Base-by-base conservation (phyloP, 352 stramenopile genomes). In the Plasmopara viticola region DNA sequence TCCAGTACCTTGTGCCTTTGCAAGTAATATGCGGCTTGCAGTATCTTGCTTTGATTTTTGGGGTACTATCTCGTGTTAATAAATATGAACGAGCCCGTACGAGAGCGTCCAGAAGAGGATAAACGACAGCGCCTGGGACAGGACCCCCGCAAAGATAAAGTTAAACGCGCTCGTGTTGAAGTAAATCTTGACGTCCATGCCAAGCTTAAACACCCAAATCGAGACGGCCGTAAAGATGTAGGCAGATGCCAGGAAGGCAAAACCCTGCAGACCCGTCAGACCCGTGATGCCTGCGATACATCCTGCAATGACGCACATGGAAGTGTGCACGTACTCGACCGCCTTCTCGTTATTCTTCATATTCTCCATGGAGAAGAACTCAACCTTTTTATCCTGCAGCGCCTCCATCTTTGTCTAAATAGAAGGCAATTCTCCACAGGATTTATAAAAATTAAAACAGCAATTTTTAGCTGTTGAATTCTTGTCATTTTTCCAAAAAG, bases 41-140 rank as follows among this genome's bases (percentile, higher is more conserved):
- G 20, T 25, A 25, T 25, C 20, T 25, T 25, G 20, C 20, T 25
- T 25, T 25, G 20, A 25, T 3, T 25, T 25, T 25, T 25, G 1
- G 20, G 20, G 20, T 25, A 25, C 1, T 25, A 25, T 25, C 20
- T 25, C 20, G 20, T 25, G 20, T 74, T 62, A 94, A 87, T 94
- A 94, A 84, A 94, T 90, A 86, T 94, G 80, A 59, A 94, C 82
- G 52, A 94, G 66, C 44, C 79, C 84, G 65, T 94, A 94, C 42
- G 73, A 72, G 39, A 94, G 78, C 61, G 84, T 94, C 84, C 84
- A 94, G 57, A 94, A 94, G 58, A 94, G 76, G 56, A 94, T 87
- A 62, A 90, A 93, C 38, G 81, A 92, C 41, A 92, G 74, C 47
- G 78, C 60, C 51, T 94, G 82, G 12, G 73, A 78, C 46, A 87